Evolutionary conservation across 768 basidiomycete genomes (phyloP).

Genomic region (Boletellus emodensis): DNA sequence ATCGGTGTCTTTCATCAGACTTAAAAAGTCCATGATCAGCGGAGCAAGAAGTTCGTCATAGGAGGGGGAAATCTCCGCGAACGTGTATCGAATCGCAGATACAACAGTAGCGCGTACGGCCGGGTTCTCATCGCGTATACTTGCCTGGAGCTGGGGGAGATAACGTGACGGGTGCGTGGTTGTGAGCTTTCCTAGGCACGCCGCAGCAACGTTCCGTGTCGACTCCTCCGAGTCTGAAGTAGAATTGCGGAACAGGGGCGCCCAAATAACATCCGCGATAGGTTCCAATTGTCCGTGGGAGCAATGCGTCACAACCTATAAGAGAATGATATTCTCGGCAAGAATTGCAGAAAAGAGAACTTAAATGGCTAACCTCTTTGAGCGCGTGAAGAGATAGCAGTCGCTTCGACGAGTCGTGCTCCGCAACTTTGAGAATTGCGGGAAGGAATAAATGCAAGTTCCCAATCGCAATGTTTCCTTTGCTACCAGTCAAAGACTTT

Average conservation of each 20-base stretch:
- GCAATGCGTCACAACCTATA: slow-evolving; percentile 86
- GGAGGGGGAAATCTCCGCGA: slow-evolving; percentile 77
- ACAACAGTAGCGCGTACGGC: slow-evolving; percentile 84
- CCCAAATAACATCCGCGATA: slow-evolving; percentile 88
- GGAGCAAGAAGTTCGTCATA: slow-evolving; percentile 92
- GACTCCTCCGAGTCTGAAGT: slow-evolving; percentile 82
- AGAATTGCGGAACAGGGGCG: slow-evolving; percentile 87
- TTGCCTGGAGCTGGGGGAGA: slow-evolving; percentile 86
- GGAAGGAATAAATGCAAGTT: slow-evolving; percentile 86
- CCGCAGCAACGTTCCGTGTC: slow-evolving; percentile 91
- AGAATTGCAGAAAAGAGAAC: neutral
- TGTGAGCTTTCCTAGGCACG: slow-evolving; percentile 93
- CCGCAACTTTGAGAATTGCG: slow-evolving; percentile 71
- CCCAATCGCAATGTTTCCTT: slow-evolving; percentile 94
- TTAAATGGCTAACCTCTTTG: slow-evolving; percentile 63
- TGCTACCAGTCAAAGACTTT: neutral
- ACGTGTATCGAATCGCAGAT: slow-evolving; percentile 86
- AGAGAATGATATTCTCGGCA: neutral
- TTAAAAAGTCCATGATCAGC: slow-evolving; percentile 86
- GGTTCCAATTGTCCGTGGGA: slow-evolving; percentile 79
- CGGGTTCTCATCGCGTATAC: slow-evolving; percentile 63
- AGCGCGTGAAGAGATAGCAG: slow-evolving; percentile 86
- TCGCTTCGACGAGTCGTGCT: slow-evolving; percentile 73
- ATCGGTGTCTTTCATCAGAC: slow-evolving; percentile 84
- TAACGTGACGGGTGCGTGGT: slow-evolving; percentile 88